Evolutionary conservation across 2,329 filamentous ascomycete genomes (phyloP).

Genomic region (Pseudogymnoascus sp.): DNA sequence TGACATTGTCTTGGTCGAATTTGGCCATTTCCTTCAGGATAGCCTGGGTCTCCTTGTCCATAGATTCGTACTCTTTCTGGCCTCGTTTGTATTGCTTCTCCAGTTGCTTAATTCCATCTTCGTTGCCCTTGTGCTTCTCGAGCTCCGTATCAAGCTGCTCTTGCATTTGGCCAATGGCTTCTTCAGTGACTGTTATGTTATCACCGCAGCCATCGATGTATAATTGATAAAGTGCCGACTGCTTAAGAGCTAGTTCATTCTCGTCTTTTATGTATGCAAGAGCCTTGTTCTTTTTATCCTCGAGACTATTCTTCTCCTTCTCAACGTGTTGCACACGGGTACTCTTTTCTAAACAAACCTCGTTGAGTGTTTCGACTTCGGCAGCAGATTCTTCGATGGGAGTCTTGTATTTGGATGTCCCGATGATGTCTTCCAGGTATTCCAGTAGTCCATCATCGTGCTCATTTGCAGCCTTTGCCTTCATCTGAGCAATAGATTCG

Average conservation of each 20-base stretch:
- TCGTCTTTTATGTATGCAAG: constrained; percentile 83
- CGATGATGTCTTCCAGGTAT: constrained; percentile 97
- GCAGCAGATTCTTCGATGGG: constrained; percentile 90
- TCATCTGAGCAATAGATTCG: constrained; percentile 98
- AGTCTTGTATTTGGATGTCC: constrained; percentile 95
- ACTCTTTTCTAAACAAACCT: constrained; percentile 91
- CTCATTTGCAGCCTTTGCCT: constrained; percentile 87
- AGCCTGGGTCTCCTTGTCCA: constrained; percentile 72
- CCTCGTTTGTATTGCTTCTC: constrained; percentile 77
- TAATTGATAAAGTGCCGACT: constrained; percentile 86
- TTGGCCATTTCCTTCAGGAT: constrained; percentile 82
- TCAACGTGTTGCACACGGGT: constrained; percentile 94
- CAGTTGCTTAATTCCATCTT: constrained; percentile 81
- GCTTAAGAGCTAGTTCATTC: constrained; percentile 83
- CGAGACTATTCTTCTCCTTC: constrained; percentile 86
- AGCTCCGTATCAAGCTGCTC: constrained; percentile 77
- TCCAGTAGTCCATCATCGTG: constrained; percentile 94
- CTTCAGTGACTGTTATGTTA: constrained; percentile 79
- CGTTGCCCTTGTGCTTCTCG: constrained; percentile 82
- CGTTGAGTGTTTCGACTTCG: constrained; percentile 87
- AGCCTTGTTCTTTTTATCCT: constrained; percentile 95
- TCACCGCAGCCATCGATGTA: constrained; percentile 82
- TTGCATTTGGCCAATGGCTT: constrained; percentile 87
- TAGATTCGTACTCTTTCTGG: constrained; percentile 70
- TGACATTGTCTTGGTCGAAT: constrained; percentile 93